Percentiles rank a stretch among this genome's conserved stretches.
phyloP scores from a whole-genome alignment of 768 basidiomycete genomes.

The Agrocybe pediades region DNA sequence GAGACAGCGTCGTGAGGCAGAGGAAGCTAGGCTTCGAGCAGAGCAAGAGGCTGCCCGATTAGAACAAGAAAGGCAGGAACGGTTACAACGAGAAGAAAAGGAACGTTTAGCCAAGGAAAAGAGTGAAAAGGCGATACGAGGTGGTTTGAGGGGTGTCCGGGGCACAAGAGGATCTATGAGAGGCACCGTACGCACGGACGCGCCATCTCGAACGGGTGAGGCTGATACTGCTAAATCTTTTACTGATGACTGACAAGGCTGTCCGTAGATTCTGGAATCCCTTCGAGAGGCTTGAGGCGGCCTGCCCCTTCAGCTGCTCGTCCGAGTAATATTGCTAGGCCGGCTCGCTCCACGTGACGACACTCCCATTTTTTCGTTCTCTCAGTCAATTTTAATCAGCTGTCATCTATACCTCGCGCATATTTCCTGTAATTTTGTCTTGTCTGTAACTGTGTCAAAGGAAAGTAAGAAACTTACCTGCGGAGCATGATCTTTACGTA shows the following conservation, averaged over 20 bases:
- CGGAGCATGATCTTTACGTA: too few species aligned
- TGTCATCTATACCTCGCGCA: too few species aligned
- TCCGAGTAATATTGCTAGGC: conserved; percentile 7
- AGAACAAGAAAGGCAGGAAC: conserved; percentile 46
- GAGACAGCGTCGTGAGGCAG: conserved; percentile 39
- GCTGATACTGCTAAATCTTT: too few species aligned
- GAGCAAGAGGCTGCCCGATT: conserved; percentile 51
- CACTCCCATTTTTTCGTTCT: background rate
- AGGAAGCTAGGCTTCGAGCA: conserved; percentile 49
- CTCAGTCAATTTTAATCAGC: too few species aligned
- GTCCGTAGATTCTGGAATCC: conserved; percentile 2
- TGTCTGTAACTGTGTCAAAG: too few species aligned
- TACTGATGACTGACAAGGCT: too few species aligned
- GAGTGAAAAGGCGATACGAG: conserved; percentile 43
- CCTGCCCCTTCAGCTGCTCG: conserved; percentile 13
- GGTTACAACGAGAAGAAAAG: conserved; percentile 41
- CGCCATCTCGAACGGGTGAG: conserved; percentile 37
- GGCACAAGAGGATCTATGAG: conserved; percentile 71
- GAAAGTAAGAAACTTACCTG: too few species aligned
- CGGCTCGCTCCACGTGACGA: conserved; percentile 8
- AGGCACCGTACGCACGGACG: conserved; percentile 37
- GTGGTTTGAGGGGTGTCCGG: conserved; percentile 69
- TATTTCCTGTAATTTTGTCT: too few species aligned
- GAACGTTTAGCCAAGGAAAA: conserved; percentile 47
- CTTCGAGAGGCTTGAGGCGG: conserved; percentile 17